Percentiles rank a stretch among this genome's conserved stretches.
phyloP scores from a whole-genome alignment of 2,329 filamentous ascomycete genomes.

The Pseudogymnoascus sp. region DNA sequence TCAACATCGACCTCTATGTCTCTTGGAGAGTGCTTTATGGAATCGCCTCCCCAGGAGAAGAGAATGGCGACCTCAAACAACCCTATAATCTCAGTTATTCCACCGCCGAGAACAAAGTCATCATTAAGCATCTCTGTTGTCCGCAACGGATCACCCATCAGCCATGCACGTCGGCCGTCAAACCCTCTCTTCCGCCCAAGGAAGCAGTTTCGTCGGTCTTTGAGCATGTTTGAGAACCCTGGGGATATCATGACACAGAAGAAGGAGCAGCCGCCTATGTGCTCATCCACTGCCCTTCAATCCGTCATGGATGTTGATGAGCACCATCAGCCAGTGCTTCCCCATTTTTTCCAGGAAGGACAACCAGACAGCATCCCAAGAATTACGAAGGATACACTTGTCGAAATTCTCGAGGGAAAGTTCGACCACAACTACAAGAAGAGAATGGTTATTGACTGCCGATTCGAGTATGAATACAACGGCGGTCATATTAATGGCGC shows the following conservation, averaged over 20 bases:
- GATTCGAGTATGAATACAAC: conserved; percentile 97
- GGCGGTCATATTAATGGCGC: conserved; percentile 92
- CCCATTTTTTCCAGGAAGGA: conserved; percentile 75
- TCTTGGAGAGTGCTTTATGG: conserved; percentile 69
- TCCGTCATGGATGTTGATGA: conserved; percentile 82
- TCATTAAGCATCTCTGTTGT: conserved; percentile 27
- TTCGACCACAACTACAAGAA: conserved; percentile 70
- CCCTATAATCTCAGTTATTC: conserved; percentile 46
- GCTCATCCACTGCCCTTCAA: conserved; percentile 52
- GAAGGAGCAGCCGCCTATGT: conserved; percentile 43
- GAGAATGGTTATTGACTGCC: conserved; percentile 86
- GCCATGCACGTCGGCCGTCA: conserved; percentile 59
- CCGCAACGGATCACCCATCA: conserved; percentile 69
- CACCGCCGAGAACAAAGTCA: conserved; percentile 55
- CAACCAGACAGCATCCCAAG: conserved; percentile 81
- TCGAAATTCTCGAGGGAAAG: conserved; percentile 81
- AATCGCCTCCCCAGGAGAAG: conserved; percentile 68
- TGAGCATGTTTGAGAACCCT: conserved; percentile 97
- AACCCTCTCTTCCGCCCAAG: conserved; percentile 69
- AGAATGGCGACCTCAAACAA: conserved; percentile 55
- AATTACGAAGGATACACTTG: conserved; percentile 72
- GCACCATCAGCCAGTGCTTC: conserved; percentile 63
- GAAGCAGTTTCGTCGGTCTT: conserved; percentile 82
- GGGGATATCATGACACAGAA: conserved; percentile 81
- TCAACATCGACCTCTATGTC: conserved; percentile 54